Conservation (phyloP, 257 asterid genomes). For the Solanum paucissectum region DNA sequence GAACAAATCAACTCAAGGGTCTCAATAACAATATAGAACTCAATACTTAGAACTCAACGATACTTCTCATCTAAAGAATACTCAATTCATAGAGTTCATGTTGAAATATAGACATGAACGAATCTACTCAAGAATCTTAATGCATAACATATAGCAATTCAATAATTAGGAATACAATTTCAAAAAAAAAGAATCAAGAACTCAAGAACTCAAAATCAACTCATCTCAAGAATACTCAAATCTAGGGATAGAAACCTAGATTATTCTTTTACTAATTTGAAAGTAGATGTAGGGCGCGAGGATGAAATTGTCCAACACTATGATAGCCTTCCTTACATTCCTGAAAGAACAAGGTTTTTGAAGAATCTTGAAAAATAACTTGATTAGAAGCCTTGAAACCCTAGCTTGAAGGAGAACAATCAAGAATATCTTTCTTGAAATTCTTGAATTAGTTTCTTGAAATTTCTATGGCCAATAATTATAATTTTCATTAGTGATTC, state of each 20-base stretch:
- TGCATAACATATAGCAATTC: no score
- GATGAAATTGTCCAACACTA: not conserved
- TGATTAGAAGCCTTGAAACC: not conserved
- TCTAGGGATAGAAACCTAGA: no score
- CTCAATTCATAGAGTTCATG: not conserved
- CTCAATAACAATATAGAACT: not conserved
- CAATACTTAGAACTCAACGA: not conserved
- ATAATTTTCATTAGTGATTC: not conserved
- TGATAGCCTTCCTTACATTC: not conserved
- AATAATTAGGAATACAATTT: no score
- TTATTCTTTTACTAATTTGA: no score
- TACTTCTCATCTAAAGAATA: not conserved
- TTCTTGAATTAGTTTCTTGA: not conserved
- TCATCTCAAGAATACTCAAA: no score
- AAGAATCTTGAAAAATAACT: not conserved
- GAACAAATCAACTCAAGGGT: not conserved
- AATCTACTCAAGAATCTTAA: no score
- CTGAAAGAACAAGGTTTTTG: not conserved
- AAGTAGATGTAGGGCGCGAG: not conserved
- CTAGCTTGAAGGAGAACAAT: not conserved
- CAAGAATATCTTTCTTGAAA: not conserved
- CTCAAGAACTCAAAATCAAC: no score
- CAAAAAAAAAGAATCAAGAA: no score
- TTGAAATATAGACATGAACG: not conserved
- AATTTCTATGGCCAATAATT: not conserved